These are phyloP conservation scores for Cladosporium sp. DNA, from an alignment of 2,329 filamentous ascomycete genomes.

Conservation along the genomic window DNA sequence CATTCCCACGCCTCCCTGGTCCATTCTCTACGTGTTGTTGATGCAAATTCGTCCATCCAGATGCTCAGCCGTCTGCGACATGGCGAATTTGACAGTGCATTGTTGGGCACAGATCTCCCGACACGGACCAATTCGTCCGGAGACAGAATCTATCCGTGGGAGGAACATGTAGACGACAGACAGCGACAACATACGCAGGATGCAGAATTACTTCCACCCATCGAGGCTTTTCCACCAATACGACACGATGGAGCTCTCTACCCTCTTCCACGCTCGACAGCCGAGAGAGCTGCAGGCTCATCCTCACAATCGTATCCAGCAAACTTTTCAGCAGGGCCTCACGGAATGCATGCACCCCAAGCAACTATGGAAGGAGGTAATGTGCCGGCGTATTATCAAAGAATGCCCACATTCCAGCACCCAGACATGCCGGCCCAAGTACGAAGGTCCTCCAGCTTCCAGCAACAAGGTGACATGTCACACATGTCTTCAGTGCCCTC, in stretches of 20 bases:
- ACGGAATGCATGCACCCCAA: background rate
- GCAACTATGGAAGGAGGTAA: background rate
- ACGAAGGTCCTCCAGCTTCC: background rate
- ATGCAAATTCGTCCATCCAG: conserved; percentile 1
- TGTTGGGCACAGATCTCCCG: conserved; percentile 1
- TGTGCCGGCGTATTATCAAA: background rate
- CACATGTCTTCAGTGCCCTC: background rate
- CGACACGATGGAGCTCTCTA: background rate
- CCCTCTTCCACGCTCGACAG: background rate
- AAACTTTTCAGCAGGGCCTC: background rate
- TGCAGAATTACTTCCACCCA: background rate
- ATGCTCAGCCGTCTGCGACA: conserved; percentile 12
- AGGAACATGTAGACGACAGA: background rate
- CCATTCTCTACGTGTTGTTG: conserved; percentile 7
- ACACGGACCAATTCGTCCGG: background rate
- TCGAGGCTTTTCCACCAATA: background rate
- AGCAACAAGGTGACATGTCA: background rate
- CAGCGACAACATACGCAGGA: background rate
- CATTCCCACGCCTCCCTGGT: conserved; percentile 10
- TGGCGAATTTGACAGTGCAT: conserved; percentile 6
- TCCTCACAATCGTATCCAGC: background rate
- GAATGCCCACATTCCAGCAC: background rate
- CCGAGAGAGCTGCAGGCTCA: background rate
- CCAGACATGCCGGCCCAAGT: conserved; percentile 3
- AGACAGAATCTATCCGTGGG: conserved; percentile 5